These are phyloP conservation scores for Pseudophaeomoniella oleicola DNA, from an alignment of 2,329 filamentous ascomycete genomes.

Conservation along the genomic window DNA sequence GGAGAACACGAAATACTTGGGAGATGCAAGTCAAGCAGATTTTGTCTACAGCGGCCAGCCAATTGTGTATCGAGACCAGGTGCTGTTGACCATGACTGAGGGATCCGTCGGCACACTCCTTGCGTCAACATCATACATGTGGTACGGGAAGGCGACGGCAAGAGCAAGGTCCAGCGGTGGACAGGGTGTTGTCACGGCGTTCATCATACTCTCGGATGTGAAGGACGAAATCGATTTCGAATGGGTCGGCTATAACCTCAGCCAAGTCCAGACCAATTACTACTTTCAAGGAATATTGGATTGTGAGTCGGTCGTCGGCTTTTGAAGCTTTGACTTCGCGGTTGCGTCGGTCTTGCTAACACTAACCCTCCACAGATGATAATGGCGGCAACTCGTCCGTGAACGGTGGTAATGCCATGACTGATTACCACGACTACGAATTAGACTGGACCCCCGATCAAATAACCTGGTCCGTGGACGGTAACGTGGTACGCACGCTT, in stretches of 20 bases:
- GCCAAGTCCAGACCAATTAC: slow-evolving; percentile 79
- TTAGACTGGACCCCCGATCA: slow-evolving; percentile 82
- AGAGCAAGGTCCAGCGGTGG: slow-evolving; percentile 74
- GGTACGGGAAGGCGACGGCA: slow-evolving; percentile 89
- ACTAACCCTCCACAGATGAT: slow-evolving; percentile 38
- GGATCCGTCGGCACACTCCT: slow-evolving; percentile 77
- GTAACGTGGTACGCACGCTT: slow-evolving; percentile 57
- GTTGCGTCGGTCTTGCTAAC: not conserved
- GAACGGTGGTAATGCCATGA: slow-evolving; percentile 47
- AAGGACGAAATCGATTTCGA: slow-evolving; percentile 99
- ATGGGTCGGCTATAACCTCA: slow-evolving; percentile 69
- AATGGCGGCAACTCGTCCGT: slow-evolving; percentile 59
- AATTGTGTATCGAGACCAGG: slow-evolving; percentile 46
- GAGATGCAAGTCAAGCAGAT: slow-evolving; percentile 63
- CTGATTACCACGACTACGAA: slow-evolving; percentile 76
- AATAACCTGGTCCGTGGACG: slow-evolving; percentile 80
- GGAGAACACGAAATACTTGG: slow-evolving; percentile 69
- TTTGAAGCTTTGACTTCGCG: slow-evolving; percentile 1
- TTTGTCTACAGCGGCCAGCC: slow-evolving; percentile 81
- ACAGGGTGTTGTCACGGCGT: slow-evolving; percentile 84
- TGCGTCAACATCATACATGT: slow-evolving; percentile 75
- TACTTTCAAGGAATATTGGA: slow-evolving; percentile 89
- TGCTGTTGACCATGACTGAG: slow-evolving; percentile 80
- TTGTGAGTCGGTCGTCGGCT: slow-evolving; percentile 45
- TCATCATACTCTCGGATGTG: slow-evolving; percentile 87